Conservation (phyloP, 495 filamentous ascomycete genomes). For the Poronia punctata region DNA sequence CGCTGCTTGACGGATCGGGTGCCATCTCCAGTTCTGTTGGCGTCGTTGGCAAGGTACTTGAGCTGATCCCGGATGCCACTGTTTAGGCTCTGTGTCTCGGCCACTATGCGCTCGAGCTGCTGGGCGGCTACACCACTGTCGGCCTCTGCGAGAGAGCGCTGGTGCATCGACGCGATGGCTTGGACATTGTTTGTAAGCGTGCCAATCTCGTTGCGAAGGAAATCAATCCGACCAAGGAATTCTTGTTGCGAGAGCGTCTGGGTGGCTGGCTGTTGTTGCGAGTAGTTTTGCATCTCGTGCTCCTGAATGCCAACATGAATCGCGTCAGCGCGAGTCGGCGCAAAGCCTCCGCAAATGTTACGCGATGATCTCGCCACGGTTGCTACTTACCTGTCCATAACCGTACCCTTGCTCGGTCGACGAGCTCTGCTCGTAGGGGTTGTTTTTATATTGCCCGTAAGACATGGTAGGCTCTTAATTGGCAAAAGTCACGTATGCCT, state of each 20-base stretch:
- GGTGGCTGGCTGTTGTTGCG: slow-evolving; percentile 22
- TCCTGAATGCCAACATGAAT: too few relatives aligned
- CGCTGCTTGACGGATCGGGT: slow-evolving; percentile 49
- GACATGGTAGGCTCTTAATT: slow-evolving; percentile 28
- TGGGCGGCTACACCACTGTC: slow-evolving; percentile 37
- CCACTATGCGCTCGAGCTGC: slow-evolving; percentile 52
- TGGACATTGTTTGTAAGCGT: slow-evolving; percentile 47
- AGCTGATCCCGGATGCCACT: slow-evolving; percentile 60
- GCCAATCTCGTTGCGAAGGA: slow-evolving; percentile 50
- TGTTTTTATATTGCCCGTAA: slow-evolving; percentile 29
- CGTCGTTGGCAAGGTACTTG: slow-evolving; percentile 58
- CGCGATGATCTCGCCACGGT: too few relatives aligned
- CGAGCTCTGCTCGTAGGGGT: slow-evolving; percentile 39
- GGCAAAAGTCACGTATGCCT: too few relatives aligned
- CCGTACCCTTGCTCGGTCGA: slow-evolving; percentile 42
- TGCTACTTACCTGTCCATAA: slow-evolving; percentile 23
- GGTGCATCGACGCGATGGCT: slow-evolving; percentile 52
- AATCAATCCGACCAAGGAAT: slow-evolving; percentile 54
- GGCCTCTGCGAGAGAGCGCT: slow-evolving; percentile 49
- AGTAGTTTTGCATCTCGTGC: slow-evolving; percentile 34
- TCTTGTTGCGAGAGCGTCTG: slow-evolving; percentile 44
- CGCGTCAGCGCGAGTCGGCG: too few relatives aligned
- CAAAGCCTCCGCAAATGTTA: too few relatives aligned
- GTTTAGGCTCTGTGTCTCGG: slow-evolving; percentile 60
- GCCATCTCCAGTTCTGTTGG: slow-evolving; percentile 47